Evolutionary conservation across 352 stramenopile species (phyloP), one percentile per base, ranked within the genome.

Genomic region (Phytophthora melonis): DNA sequence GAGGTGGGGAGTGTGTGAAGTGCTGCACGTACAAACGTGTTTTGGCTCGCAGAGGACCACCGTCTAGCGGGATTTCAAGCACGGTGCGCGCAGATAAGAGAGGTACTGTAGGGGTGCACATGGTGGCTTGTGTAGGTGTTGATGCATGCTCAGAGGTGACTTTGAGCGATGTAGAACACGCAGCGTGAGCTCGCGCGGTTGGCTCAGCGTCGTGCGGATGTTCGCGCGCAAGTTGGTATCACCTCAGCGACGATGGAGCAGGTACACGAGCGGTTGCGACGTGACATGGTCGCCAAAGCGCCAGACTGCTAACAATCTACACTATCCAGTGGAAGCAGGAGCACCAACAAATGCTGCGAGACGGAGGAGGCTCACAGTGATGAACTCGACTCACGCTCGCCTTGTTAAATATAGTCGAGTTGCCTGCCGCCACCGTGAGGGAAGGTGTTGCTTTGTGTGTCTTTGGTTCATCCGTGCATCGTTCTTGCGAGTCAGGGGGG

Each of bases 331-430:
- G 77, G 77, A 77, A 74, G 25, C 70, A 77, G 18, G 74, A 83
- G 25, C 67, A 83, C 63, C 70, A 79, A 57, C 70, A 75, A 70
- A 79, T 81, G 63, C n/a, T 83, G 34, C 58, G 36, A 16, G 53
- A 74, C n/a, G 19, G 50, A 19, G 55, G 34, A 19, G 21, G 14
- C 6, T 45, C 41, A 21, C 21, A 45, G 18, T 53, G 53, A 63
- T 36, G 21, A 72, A 30, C 25, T 41, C 13, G 59, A 21, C 36
- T 47, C 18, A 23, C 66, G n/a, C 6, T 18, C 50, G 6, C 21
- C 43, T 56, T 23, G 65, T 67, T 78, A 78, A 78, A 78, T 75
- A 72, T 78, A 78, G 66, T 63, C 27, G 13, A 39, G 36, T 45
- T 18, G 13, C 43, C 16, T 18, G 11, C 43, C 16, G n/a, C 16